phyloP scores from a whole-genome alignment of 257 asterid genomes.

The Solanum peruvianum region DNA sequence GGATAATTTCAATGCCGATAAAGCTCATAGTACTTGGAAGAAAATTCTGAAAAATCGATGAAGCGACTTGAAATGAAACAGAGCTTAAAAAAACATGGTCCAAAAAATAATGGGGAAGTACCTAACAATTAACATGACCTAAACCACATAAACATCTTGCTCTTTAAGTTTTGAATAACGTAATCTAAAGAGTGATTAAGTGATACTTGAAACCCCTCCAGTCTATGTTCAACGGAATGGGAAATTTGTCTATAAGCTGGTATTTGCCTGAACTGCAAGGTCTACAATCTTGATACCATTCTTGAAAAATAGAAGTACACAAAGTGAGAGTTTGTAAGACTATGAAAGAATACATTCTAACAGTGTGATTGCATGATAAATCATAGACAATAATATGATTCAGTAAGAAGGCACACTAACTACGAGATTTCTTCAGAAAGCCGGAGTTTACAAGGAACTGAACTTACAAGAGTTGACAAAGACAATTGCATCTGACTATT shows the following conservation, averaged over 20 bases:
- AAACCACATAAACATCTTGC: neutral
- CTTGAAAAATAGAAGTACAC: neutral
- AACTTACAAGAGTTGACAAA: neutral
- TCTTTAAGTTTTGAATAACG: neutral
- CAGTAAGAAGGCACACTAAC: neutral
- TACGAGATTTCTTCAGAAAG: neutral
- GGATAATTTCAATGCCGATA: neutral
- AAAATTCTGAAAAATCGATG: neutral
- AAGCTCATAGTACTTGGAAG: neutral
- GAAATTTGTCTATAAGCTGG: neutral
- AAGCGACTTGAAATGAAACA: neutral
- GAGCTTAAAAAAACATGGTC: neutral
- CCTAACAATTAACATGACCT: neutral
- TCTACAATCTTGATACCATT: neutral
- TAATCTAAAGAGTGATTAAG: neutral
- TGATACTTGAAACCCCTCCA: neutral
- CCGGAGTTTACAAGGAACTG: neutral
- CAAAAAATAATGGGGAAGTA: neutral
- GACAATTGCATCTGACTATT: neutral
- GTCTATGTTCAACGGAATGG: neutral
- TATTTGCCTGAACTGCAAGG: neutral
- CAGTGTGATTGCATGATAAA: neutral
- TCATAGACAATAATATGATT: neutral
- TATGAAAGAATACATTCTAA: neutral
- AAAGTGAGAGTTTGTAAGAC: neutral